A percentile compares a stretch with the other conserved stretches of the same genome.
Conservation (phyloP, 352 stramenopile genomes). For the Pythium plurisporium region DNA sequence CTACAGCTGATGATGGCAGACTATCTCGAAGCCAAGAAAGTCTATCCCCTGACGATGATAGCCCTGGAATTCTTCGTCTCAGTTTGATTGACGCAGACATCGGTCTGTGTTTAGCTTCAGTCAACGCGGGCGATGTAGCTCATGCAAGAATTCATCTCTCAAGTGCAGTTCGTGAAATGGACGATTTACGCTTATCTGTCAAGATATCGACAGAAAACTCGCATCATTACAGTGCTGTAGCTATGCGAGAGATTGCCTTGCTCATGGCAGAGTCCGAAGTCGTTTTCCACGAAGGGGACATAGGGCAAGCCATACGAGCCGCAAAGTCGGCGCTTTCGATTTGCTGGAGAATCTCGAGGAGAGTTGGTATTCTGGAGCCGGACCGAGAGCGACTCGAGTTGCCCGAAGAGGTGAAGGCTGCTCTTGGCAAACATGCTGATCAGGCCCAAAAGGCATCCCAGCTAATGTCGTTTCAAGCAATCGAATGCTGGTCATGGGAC, state of each 20-base stretch:
- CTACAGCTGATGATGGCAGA: background rate
- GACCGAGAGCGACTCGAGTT: conserved; percentile 30
- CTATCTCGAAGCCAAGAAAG: background rate
- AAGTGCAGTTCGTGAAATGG: conserved; percentile 1
- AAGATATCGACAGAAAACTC: conserved; percentile 11
- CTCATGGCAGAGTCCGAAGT: conserved; percentile 51
- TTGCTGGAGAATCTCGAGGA: conserved; percentile 61
- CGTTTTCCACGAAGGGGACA: conserved; percentile 42
- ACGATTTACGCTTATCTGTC: background rate
- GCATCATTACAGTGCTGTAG: conserved; percentile 11
- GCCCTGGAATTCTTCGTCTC: background rate
- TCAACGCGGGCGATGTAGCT: background rate
- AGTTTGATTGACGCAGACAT: conserved; percentile 20
- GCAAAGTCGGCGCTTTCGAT: conserved; percentile 57
- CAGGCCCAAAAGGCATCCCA: conserved; percentile 15
- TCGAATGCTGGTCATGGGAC: conserved; percentile 74
- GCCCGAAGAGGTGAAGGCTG: conserved; percentile 31
- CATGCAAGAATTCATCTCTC: conserved; percentile 8
- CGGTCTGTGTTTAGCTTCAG: conserved; percentile 11
- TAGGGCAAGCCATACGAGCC: conserved; percentile 39
- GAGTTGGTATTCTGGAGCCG: conserved; percentile 26
- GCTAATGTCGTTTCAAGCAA: conserved; percentile 53
- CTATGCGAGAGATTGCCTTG: conserved; percentile 50
- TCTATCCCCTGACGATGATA: background rate
- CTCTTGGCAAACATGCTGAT: conserved; percentile 14